These are phyloP conservation scores for Fomitopsis palustris DNA, from an alignment of 1,284 basidiomycete genomes.

Conservation along the genomic window DNA sequence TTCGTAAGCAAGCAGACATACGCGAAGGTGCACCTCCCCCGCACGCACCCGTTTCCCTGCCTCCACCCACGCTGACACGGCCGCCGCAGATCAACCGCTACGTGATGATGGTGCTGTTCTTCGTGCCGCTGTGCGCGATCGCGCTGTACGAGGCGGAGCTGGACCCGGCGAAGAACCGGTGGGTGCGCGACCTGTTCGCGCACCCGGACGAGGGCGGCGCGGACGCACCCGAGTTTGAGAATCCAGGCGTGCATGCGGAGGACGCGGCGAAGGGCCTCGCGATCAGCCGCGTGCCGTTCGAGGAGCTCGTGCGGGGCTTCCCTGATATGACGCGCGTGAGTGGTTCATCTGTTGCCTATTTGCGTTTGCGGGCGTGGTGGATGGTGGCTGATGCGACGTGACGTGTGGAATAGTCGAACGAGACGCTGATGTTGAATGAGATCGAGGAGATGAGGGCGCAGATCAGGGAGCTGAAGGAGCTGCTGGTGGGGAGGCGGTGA, in stretches of 20 bases:
- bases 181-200: constrained; percentile 68
- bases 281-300: constrained; percentile 76
- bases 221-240: constrained; percentile 49
- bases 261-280: constrained; percentile 51
- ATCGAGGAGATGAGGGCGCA: constrained; percentile 56
- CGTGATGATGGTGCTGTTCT: constrained; percentile 79
- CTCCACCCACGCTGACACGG: background rate
- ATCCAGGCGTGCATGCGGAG: constrained; percentile 62
- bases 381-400: constrained; percentile 8
- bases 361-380: constrained; percentile 2
- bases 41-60: constrained; percentile 1
- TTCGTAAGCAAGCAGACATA: constrained; percentile 49
- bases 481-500: constrained; percentile 35
- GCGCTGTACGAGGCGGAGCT: constrained; percentile 74
- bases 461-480: constrained; percentile 51
- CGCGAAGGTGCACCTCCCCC: constrained; percentile 41
- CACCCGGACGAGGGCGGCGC: constrained; percentile 65
- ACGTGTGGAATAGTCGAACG: constrained; percentile 54
- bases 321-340: constrained; percentile 73
- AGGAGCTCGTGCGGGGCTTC: constrained; percentile 72
- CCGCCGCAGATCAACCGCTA: constrained; percentile 64
- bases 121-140: constrained; percentile 71
- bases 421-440: constrained; percentile 66
- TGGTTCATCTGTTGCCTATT: constrained; percentile 9
- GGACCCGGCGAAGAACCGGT: constrained; percentile 46